phyloP scores from a whole-genome alignment of 345 rosid genomes.

The Schrenkiella parvula region DNA sequence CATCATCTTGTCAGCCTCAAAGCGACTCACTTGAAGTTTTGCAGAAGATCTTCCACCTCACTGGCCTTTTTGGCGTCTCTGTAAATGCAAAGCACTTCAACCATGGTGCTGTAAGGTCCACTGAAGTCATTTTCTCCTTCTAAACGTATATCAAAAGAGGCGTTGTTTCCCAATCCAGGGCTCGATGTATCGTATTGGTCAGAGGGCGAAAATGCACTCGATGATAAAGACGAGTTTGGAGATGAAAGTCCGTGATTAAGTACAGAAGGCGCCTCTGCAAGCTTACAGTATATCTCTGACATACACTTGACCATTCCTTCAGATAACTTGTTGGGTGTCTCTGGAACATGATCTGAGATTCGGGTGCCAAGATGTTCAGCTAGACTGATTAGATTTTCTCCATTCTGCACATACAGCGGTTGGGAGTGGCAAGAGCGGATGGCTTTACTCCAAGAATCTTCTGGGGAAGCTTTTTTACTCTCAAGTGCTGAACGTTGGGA shows the following conservation, averaged over 20 bases:
- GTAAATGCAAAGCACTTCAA: slow-evolving; percentile 81
- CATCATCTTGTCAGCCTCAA: not conserved
- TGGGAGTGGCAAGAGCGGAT: slow-evolving; percentile 80
- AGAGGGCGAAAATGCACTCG: slow-evolving; percentile 71
- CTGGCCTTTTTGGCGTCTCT: slow-evolving; percentile 71
- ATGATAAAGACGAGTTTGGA: slow-evolving; percentile 75
- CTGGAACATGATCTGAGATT: slow-evolving; percentile 86
- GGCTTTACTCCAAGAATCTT: slow-evolving; percentile 51
- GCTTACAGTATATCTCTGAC: slow-evolving; percentile 86
- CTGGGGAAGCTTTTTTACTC: slow-evolving; percentile 43
- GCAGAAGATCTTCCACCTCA: slow-evolving; percentile 75
- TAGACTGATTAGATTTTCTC: slow-evolving; percentile 67
- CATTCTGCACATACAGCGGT: slow-evolving; percentile 66
- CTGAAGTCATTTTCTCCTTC: slow-evolving; percentile 92
- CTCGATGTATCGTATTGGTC: slow-evolving; percentile 77
- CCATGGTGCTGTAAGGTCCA: slow-evolving; percentile 83
- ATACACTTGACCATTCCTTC: slow-evolving; percentile 95
- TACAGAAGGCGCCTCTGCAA: slow-evolving; percentile 71
- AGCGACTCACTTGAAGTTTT: slow-evolving; percentile 69
- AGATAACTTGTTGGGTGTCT: slow-evolving; percentile 85
- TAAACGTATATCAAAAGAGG: slow-evolving; percentile 66
- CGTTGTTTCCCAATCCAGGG: slow-evolving; percentile 69
- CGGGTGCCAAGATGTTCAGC: slow-evolving; percentile 94
- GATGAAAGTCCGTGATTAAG: slow-evolving; percentile 59
- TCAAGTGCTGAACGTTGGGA: slow-evolving; percentile 64